These are phyloP conservation scores for Colletotrichum costaricense DNA, from an alignment of 2,329 filamentous ascomycete genomes.

Conservation along the genomic window DNA sequence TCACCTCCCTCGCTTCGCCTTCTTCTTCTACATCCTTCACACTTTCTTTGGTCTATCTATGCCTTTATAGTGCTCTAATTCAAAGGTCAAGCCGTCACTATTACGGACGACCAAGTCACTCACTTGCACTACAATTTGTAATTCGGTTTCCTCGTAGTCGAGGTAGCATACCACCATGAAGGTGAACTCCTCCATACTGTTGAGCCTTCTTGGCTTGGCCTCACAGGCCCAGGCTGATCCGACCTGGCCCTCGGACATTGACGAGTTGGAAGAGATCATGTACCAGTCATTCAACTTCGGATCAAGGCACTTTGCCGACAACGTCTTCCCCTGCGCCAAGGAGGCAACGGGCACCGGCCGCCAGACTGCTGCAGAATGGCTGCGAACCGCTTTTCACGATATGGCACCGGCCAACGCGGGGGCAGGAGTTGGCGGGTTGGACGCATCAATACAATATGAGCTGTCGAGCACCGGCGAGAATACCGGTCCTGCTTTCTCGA, in stretches of 20 bases:
- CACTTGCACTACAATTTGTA: background rate
- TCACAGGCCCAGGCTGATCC: conserved; percentile 55
- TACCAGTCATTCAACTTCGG: conserved; percentile 67
- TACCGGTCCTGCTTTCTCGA: conserved; percentile 64
- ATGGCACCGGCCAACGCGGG: conserved; percentile 66
- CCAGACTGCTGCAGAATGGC: conserved; percentile 70
- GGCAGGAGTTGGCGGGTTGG: conserved; percentile 63
- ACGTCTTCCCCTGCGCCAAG: conserved; percentile 67
- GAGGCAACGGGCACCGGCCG: conserved; percentile 65
- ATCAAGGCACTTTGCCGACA: conserved; percentile 65
- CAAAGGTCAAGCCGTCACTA: background rate
- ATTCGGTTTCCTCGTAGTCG: background rate
- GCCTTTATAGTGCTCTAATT: background rate
- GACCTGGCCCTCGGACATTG: conserved; percentile 70
- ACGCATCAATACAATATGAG: conserved; percentile 71
- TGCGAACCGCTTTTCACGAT: conserved; percentile 71
- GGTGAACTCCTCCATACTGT: conserved; percentile 40
- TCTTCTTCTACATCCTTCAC: background rate
- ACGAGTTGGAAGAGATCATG: conserved; percentile 74
- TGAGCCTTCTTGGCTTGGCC: conserved; percentile 51
- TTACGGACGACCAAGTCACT: conserved; percentile 6
- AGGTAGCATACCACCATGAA: conserved; percentile 42
- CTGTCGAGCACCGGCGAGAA: conserved; percentile 63
- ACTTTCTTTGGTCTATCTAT: background rate
- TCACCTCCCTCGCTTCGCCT: background rate